Evolutionary conservation across 768 basidiomycete genomes (phyloP), one percentile per base, ranked within the genome.

Genomic region (Hygrophorus russula): DNA sequence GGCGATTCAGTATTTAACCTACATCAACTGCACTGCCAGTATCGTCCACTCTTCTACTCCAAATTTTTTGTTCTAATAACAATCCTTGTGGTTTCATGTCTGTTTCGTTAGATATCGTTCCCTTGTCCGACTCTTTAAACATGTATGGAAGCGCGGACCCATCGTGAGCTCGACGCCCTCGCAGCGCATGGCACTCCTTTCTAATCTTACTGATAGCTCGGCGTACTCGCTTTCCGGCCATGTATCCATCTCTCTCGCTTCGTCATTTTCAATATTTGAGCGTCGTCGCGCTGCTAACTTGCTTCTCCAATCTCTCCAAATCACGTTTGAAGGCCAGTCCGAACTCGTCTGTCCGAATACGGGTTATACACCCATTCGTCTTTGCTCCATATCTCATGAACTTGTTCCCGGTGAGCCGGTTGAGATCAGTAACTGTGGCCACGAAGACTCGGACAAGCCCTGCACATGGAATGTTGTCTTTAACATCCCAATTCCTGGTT

Each of bases 151-250:
- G 73, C 20, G 72, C 78, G 5, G 77, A 85, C 59, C 49, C 66
- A 42, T 68, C 63, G 88, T 89, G 56, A 64, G 82, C 39, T 15
- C 29, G 36, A 15, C 11, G 28, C 11, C 37, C 36, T 33, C n/a
- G 28, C 15, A 30, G n/a, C 7, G 35, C 36, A 37, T 30, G 6
- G 24, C 13, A 12, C 20, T 20, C n/a, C 14, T 45, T 42, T 36
- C 40, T 12, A 40, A 48, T 20, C 29, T 34, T n/a, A 32, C 6
- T 33, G 14, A 36, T 41, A 96, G 91, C 46, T 80, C 84, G 45
- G 79, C 79, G 1, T 94, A 91, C 59, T 93, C 92, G 8, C 71
- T 96, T 36, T 82, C 89, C 7, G 92, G 91, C 2, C 74, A 90
- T 56, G 66, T 94, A 15, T 65, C 76, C 17, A 63, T 94, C 42